A percentile compares a stretch with the other conserved stretches of the same genome.
Conservation (phyloP, 148 eudicot genomes). For the Silene conica region DNA sequence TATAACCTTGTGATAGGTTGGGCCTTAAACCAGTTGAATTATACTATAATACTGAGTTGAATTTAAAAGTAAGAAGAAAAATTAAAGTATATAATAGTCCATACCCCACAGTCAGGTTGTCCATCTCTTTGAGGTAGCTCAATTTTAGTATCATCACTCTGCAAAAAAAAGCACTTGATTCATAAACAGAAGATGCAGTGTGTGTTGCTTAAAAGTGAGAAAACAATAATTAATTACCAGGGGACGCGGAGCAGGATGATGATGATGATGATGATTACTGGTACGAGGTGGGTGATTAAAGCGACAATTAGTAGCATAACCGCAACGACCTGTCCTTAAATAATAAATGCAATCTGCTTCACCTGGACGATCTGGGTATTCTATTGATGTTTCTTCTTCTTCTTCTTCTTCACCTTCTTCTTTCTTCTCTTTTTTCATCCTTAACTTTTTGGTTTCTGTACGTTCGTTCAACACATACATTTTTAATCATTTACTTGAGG, state of each 20-base stretch:
- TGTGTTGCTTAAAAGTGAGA: not conserved
- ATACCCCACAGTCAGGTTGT: too few relatives aligned
- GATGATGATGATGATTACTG: not conserved
- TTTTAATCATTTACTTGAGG: too few relatives aligned
- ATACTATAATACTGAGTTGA: too few relatives aligned
- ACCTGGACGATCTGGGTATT: slow-evolving; percentile 58
- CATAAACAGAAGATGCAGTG: not conserved
- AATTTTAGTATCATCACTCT: slow-evolving; percentile 25
- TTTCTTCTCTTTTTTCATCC: slow-evolving; percentile 30
- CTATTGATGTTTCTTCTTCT: too few relatives aligned
- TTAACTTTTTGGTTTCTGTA: slow-evolving; percentile 30
- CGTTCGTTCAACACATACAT: too few relatives aligned
- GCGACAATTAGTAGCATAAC: slow-evolving; percentile 58
- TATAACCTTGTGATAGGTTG: too few relatives aligned
- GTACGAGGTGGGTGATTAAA: slow-evolving; percentile 59
- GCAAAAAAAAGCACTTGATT: slow-evolving; percentile 6
- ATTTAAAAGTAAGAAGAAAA: too few relatives aligned
- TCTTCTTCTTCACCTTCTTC: slow-evolving; percentile 16
- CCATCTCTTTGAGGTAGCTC: slow-evolving; percentile 69
- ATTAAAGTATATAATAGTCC: too few relatives aligned
- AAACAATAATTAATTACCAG: slow-evolving; percentile 29
- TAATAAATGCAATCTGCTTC: slow-evolving; percentile 64
- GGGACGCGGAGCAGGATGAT: too few relatives aligned
- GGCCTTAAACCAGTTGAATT: too few relatives aligned
- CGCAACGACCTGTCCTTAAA: slow-evolving; percentile 62